These are phyloP conservation scores for Auriscalpium microsporum DNA, from an alignment of 768 basidiomycete species.

Conservation along the genomic window DNA sequence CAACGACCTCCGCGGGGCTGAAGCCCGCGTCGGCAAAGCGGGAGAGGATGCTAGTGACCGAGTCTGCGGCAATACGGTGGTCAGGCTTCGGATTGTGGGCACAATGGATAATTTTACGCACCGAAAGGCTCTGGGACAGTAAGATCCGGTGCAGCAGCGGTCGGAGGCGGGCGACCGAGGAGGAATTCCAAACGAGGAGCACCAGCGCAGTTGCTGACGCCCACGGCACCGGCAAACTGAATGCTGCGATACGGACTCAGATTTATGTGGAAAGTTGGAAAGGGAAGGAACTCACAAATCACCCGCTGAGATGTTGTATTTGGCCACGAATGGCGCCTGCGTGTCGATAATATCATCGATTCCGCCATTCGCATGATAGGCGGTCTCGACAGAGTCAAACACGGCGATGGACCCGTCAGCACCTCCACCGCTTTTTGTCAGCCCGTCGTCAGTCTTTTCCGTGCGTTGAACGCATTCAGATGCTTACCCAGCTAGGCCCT, in stretches of 20 bases:
- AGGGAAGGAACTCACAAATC: slow-evolving; percentile 33
- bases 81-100: neutral
- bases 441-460: neutral
- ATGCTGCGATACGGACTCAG: slow-evolving; percentile 15
- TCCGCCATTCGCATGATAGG: slow-evolving; percentile 36
- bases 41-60: slow-evolving; percentile 17
- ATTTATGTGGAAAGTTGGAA: slow-evolving; percentile 19
- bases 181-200: slow-evolving; percentile 31
- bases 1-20: slow-evolving; percentile 25
- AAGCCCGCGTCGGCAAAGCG: slow-evolving; percentile 30
- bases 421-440: slow-evolving; percentile 19
- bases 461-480: slow-evolving; percentile 1
- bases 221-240: slow-evolving; percentile 29
- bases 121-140: slow-evolving; percentile 26
- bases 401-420: slow-evolving; percentile 42
- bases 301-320: slow-evolving; percentile 31
- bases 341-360: slow-evolving; percentile 32
- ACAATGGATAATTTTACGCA: neutral
- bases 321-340: slow-evolving; percentile 27
- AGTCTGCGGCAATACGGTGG: slow-evolving; percentile 6
- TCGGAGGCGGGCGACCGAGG: slow-evolving; percentile 27
- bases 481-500: slow-evolving; percentile 10
- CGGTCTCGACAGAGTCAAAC: slow-evolving; percentile 34
- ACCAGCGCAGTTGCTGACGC: slow-evolving; percentile 30
- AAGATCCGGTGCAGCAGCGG: slow-evolving; percentile 21